These are phyloP conservation scores for Collybia mongolica DNA, from an alignment of 768 basidiomycete genomes.

Conservation along the genomic window DNA sequence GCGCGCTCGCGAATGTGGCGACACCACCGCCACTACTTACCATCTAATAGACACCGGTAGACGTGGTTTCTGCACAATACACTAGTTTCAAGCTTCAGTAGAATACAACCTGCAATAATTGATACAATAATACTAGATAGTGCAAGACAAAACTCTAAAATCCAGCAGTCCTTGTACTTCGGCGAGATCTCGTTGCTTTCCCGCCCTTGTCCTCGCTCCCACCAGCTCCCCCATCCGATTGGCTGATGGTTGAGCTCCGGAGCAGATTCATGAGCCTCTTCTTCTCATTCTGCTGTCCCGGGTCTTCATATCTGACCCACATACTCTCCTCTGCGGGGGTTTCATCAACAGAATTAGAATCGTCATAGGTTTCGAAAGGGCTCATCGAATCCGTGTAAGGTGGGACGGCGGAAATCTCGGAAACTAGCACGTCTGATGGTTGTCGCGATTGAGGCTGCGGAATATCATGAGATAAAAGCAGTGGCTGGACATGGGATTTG, in stretches of 20 bases:
- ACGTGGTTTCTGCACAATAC: too few species aligned
- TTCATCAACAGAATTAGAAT: conserved; percentile 20
- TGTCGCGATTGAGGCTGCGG: conserved; percentile 37
- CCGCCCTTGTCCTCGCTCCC: conserved; percentile 23
- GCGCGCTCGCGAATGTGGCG: too few species aligned
- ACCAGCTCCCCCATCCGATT: conserved; percentile 19
- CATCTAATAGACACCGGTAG: too few species aligned
- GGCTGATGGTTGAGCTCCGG: conserved; percentile 13
- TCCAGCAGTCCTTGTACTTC: conserved; percentile 17
- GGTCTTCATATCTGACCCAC: conserved; percentile 69
- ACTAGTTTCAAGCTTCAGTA: too few species aligned
- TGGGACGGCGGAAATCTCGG: conserved; percentile 12
- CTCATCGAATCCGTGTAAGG: conserved; percentile 21
- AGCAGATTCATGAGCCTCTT: conserved; percentile 56
- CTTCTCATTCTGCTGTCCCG: conserved; percentile 58
- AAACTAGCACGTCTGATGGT: conserved; percentile 28
- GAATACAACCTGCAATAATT: too few species aligned
- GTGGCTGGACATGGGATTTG: neutral
- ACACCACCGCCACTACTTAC: too few species aligned
- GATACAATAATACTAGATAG: too few species aligned
- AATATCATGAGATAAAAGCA: neutral
- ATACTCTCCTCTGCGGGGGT: conserved; percentile 43
- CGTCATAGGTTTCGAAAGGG: conserved; percentile 26
- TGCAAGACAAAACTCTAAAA: conserved; percentile 3
- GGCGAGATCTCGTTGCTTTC: conserved; percentile 13